phyloP scores from a whole-genome alignment of 225 moss, liverwort and hornwort species.

The Polytrichum formosum region DNA sequence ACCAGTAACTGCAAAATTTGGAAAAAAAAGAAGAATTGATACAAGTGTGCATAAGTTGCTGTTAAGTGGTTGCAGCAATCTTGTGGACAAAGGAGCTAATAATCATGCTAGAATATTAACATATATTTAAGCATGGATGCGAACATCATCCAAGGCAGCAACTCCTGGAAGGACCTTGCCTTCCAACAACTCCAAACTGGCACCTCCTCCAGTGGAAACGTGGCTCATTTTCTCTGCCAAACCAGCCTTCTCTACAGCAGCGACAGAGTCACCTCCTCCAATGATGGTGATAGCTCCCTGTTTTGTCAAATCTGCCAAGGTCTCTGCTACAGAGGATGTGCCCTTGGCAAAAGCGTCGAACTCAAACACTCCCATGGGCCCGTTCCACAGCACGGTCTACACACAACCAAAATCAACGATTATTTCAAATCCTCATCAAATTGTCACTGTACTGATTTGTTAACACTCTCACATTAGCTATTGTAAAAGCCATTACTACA shows the following conservation, averaged over 20 bases:
- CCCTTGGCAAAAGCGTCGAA: conserved; percentile 65
- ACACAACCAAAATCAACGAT: neutral
- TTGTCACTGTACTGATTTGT: too few relatives aligned
- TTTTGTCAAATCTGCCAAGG: conserved; percentile 67
- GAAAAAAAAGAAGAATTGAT: too few relatives aligned
- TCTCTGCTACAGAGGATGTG: conserved; percentile 50
- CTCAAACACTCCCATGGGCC: conserved; percentile 98
- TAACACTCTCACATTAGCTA: too few relatives aligned
- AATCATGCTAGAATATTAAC: too few relatives aligned
- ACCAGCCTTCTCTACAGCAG: conserved; percentile 87
- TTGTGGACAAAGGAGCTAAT: too few relatives aligned
- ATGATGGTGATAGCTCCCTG: conserved; percentile 83
- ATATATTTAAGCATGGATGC: conserved; percentile 33
- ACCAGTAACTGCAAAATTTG: too few relatives aligned
- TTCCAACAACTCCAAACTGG: conserved; percentile 93
- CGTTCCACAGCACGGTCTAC: conserved; percentile 94
- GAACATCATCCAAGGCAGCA: conserved; percentile 70
- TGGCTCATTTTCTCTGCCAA: conserved; percentile 82
- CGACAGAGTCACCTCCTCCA: conserved; percentile 97
- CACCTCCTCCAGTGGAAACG: conserved; percentile 94
- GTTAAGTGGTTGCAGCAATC: too few relatives aligned
- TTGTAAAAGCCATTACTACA: too few relatives aligned
- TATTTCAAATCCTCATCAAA: too few relatives aligned
- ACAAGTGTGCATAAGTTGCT: too few relatives aligned
- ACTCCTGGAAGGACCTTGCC: conserved; percentile 92